A percentile compares a stretch with the other conserved stretches of the same genome.
Conservation (phyloP, 352 stramenopile genomes). For the Phytophthora sojae region DNA sequence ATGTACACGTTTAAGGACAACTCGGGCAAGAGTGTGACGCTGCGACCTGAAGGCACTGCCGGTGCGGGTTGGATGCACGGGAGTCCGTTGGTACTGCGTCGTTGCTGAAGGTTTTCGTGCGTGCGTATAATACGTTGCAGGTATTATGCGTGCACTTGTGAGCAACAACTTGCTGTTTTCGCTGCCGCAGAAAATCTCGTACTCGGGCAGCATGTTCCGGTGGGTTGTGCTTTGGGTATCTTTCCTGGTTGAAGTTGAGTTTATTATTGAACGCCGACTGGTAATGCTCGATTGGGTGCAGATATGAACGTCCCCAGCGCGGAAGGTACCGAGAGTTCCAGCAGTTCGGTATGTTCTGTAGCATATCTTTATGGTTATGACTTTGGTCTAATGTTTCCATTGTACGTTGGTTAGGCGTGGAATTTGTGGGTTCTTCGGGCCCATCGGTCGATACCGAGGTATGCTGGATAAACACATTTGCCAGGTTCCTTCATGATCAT, state of each 20-base stretch:
- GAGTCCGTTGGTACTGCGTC: background rate
- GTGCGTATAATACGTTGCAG: constrained; percentile 30
- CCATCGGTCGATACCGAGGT: constrained; percentile 86
- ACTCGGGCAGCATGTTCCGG: constrained; percentile 90
- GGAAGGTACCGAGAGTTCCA: constrained; percentile 90
- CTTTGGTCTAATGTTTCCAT: background rate
- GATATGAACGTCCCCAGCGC: constrained; percentile 88
- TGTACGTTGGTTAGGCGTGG: constrained; percentile 52
- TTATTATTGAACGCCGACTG: background rate
- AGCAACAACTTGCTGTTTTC: constrained; percentile 81
- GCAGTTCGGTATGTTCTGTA: constrained; percentile 71
- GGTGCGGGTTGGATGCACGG: constrained; percentile 35
- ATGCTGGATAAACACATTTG: background rate
- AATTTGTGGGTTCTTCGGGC: constrained; percentile 83
- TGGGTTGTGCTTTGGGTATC: constrained; percentile 27
- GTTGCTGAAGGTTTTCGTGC: background rate
- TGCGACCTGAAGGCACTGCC: constrained; percentile 87
- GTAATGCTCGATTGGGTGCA: constrained; percentile 26
- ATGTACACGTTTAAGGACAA: constrained; percentile 93
- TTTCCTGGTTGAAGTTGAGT: background rate
- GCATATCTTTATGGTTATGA: background rate
- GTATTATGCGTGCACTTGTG: constrained; percentile 79
- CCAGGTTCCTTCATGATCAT: background rate
- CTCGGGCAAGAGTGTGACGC: constrained; percentile 85
- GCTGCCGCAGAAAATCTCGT: constrained; percentile 84